Evolutionary conservation across 305 asterid species (phyloP).

Genomic region (Rubia balearica): DNA sequence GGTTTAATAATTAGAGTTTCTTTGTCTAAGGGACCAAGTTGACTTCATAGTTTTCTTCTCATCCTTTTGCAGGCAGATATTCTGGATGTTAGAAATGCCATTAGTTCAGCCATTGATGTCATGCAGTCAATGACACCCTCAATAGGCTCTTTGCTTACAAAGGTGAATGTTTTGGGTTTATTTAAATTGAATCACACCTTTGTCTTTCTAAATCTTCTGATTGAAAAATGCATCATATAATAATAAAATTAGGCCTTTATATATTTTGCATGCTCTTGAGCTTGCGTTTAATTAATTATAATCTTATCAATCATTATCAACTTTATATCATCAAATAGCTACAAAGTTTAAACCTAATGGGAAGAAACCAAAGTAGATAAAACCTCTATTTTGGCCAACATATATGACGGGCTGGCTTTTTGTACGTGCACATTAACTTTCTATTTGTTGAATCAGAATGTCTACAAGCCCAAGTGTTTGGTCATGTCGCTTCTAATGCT

Average conservation of each 20-base stretch:
- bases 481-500: neutral
- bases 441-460: neutral
- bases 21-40: neutral
- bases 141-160: constrained; percentile 36
- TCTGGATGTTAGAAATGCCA: constrained; percentile 47
- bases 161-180: constrained; percentile 29
- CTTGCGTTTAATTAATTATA: neutral
- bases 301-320: neutral
- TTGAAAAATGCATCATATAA: neutral
- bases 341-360: too few species aligned
- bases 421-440: neutral
- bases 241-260: too few species aligned
- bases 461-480: neutral
- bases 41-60: neutral
- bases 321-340: neutral
- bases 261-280: neutral
- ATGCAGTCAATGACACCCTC: constrained; percentile 69
- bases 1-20: neutral
- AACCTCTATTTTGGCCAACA: neutral
- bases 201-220: neutral
- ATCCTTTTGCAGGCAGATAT: constrained; percentile 50
- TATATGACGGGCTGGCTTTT: neutral
- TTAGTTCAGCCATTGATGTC: constrained; percentile 70
- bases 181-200: neutral
- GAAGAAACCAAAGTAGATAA: neutral